These are phyloP conservation scores for Mycena capillaripes DNA, from an alignment of 768 basidiomycete species.

Conservation along the genomic window DNA sequence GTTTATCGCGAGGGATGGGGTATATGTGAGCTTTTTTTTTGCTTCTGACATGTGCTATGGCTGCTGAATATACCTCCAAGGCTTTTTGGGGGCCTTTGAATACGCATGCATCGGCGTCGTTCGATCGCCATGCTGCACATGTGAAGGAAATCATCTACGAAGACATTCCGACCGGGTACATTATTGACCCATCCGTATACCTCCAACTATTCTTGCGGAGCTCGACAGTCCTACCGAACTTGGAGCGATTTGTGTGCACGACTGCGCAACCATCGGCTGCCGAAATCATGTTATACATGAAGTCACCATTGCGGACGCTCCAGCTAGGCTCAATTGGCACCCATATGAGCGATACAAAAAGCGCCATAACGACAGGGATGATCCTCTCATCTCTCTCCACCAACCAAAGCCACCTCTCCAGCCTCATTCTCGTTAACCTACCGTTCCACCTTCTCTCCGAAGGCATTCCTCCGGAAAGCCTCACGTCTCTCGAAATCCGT, in stretches of 20 bases:
- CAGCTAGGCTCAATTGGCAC: too few relatives aligned
- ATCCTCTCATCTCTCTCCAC: too few relatives aligned
- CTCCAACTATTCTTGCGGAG: neutral
- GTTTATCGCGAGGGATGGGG: neutral
- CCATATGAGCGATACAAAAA: too few relatives aligned
- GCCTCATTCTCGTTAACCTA: too few relatives aligned
- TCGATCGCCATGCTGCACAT: conserved; percentile 8
- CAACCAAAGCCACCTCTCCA: too few relatives aligned
- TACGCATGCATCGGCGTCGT: neutral
- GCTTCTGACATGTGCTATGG: neutral
- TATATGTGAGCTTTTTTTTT: neutral
- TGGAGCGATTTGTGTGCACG: neutral
- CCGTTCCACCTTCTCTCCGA: too few relatives aligned
- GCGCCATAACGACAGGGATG: too few relatives aligned
- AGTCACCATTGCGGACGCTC: conserved; percentile 2
- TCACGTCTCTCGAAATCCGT: too few relatives aligned
- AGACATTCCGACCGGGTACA: neutral
- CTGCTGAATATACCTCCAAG: neutral
- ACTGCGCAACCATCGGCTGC: neutral
- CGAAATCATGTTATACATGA: conserved; percentile 11
- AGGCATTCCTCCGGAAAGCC: too few relatives aligned
- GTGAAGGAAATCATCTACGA: conserved; percentile 12
- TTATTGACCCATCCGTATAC: conserved; percentile 15
- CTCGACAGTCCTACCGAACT: conserved; percentile 1
- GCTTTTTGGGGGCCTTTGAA: neutral